Evolutionary conservation across 2,329 filamentous ascomycete genomes (phyloP).

Genomic region (Aspergillus quadrilineatus): DNA sequence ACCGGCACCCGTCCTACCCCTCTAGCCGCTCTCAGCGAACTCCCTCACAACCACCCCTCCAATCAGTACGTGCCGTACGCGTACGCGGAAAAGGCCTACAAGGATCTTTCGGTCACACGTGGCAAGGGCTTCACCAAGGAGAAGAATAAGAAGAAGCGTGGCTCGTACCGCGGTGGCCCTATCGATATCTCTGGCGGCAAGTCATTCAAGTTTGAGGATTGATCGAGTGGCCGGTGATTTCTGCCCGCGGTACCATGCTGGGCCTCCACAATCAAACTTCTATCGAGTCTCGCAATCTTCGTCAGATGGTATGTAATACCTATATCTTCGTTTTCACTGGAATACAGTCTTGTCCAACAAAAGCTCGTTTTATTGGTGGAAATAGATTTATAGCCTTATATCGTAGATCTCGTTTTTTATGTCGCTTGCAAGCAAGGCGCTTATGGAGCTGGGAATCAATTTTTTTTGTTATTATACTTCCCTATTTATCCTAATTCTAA

Average conservation of each 20-base stretch:
- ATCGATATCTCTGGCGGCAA: slow-evolving; percentile 82
- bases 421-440: slow-evolving; percentile 31
- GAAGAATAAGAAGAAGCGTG: slow-evolving; percentile 98
- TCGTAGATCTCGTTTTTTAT: slow-evolving; percentile 16
- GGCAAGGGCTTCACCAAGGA: slow-evolving; percentile 99
- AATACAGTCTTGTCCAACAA: neutral
- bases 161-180: slow-evolving; percentile 81
- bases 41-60: slow-evolving; percentile 67
- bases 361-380: slow-evolving; percentile 6
- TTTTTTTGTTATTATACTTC: slow-evolving; percentile 5
- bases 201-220: slow-evolving; percentile 94
- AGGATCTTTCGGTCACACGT: slow-evolving; percentile 84
- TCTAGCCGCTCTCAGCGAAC: slow-evolving; percentile 72
- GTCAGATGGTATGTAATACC: neutral
- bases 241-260: slow-evolving; percentile 8
- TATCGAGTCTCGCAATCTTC: neutral
- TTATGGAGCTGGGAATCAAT: slow-evolving; percentile 26
- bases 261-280: neutral
- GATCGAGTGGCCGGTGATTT: slow-evolving; percentile 27
- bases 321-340: neutral
- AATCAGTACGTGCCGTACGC: slow-evolving; percentile 82
- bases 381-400: slow-evolving; percentile 21
- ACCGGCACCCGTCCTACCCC: slow-evolving; percentile 62
- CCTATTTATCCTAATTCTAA: neutral
- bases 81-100: slow-evolving; percentile 84